Evolutionary conservation across 2,329 filamentous ascomycete species (phyloP), one percentile per base, ranked within the genome.

Genomic region (Colletotrichum camelliae): DNA sequence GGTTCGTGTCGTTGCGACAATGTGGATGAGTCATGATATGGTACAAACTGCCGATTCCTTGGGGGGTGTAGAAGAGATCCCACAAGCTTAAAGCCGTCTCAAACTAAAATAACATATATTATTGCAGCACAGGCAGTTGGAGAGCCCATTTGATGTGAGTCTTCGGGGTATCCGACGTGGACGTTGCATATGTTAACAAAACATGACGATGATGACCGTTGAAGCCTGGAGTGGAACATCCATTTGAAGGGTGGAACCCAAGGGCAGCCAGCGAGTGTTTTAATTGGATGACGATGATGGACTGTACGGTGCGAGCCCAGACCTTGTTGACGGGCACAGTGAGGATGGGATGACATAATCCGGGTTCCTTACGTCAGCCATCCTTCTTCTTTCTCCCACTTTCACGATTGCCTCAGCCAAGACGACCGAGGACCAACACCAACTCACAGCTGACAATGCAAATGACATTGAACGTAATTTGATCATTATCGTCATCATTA

Each of bases 401-500:
- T n/a, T 48, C 39, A 48, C 39, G 39, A 48, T 48, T 7, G 18
- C 39, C 39, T 48, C 39, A 43, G 1, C 4, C 4, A 16, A 9
- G 1, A 3, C 7, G 1, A 3, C 2, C 37, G 18, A 16, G 18
- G 2, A 10, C n/a, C n/a, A 48, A 21, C n/a, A 48, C 43, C 43
- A 21, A 8, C n/a, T 24, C n/a, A 21, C 43, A 10, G 43, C 43
- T 21, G 10, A 13, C 43, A 7, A 7, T 52, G 43, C n/a, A 3
- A 52, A 21, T 58, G 7, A 13, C 24, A 39, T 18, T 15, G n/a
- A 24, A 5, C 6, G 27, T 13, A 35, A 24, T 2, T 16, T 3
- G 21, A 48, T 58, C 43, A 52, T 65, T 4, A 31, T 68, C 35
- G 39, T 67, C 27, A 52, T 64, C 27, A 70, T 74, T 48, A 27